Conservation (phyloP, 495 filamentous ascomycete genomes). For the Podospora australis region DNA sequence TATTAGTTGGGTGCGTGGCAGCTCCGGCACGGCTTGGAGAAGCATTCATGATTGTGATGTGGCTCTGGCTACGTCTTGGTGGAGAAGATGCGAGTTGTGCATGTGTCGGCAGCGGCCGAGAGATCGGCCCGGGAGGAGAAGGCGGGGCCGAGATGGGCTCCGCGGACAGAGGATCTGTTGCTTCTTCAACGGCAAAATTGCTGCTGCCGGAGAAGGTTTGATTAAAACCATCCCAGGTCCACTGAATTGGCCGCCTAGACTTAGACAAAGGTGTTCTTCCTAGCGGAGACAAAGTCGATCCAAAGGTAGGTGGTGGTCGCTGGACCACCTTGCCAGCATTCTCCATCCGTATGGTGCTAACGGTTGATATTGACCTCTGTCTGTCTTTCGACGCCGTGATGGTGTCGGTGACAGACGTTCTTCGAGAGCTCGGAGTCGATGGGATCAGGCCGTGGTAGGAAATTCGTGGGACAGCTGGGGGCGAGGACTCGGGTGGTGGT, state of each 20-base stretch:
- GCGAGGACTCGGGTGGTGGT: background rate
- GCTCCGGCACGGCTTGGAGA: too few relatives aligned
- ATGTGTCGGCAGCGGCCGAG: background rate
- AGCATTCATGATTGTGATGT: background rate
- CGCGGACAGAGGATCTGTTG: conserved; percentile 7
- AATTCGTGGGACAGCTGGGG: conserved; percentile 30
- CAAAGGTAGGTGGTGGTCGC: background rate
- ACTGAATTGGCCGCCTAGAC: conserved; percentile 19
- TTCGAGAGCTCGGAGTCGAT: conserved; percentile 24
- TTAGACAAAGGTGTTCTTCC: background rate
- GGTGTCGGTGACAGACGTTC: conserved; percentile 20
- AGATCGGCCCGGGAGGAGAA: background rate
- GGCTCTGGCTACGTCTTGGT: background rate
- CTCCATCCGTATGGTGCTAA: conserved; percentile 20
- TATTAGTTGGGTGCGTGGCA: too few relatives aligned
- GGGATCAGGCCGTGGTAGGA: conserved; percentile 36
- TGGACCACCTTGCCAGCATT: background rate
- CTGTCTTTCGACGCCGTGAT: conserved; percentile 19
- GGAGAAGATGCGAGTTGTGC: background rate
- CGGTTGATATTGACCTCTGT: conserved; percentile 26
- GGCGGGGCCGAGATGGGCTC: background rate
- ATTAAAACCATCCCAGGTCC: conserved; percentile 32
- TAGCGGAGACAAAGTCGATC: background rate
- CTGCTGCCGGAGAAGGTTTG: conserved; percentile 11
- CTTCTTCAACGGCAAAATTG: conserved; percentile 13